Evolutionary conservation across 2,329 filamentous ascomycete species (phyloP), one percentile per base, ranked within the genome.

Genomic region (Tympanopsis confertula): DNA sequence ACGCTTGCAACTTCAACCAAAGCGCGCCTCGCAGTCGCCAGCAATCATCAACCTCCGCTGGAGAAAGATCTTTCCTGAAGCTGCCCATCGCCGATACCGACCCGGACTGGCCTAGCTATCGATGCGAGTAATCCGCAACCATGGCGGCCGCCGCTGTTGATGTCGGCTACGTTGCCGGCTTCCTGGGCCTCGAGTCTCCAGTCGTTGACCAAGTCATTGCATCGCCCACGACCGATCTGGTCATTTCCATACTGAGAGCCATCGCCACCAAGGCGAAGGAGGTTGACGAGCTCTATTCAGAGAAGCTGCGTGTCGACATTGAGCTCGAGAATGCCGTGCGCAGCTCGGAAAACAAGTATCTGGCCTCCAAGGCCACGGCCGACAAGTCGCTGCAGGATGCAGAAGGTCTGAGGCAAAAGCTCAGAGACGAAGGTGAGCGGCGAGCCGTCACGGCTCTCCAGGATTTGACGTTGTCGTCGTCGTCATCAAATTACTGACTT

Each of bases 321-420:
- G 88, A 96, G 64, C 73, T 96, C 5, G 91, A 98, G 57, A 91
- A 86, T 58, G 82, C 82, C 14, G 81, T 94, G 35, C 81, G 87
- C 49, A 83, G 75, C 46, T 81, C 82, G 42, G 89, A 96, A 54
- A 78, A 82, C 18, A 84, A 87, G 58, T 79, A 80, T 46, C 86
- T 89, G 53, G 75, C 79, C 5, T 77, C 91, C 55, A 94, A 91
- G 61, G 69, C 74, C 4, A 84, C 82, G 1, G 74, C 86, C 33
- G 86, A 93, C 44, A 89, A 89, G 56, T 81, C 83, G 7, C 69
- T 88, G 42, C 83, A 85, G 46, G 88, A 95, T 46, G 74, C 88
- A 1, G 82, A 89, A 49, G 82, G 87, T 45, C 66, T 93, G 35
- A 75, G 86, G 37, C 78, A 79, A 54, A 88, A 87, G 56, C 68